Evolutionary conservation across 2,329 filamentous ascomycete genomes (phyloP).

Genomic region (Aspergillus niger): DNA sequence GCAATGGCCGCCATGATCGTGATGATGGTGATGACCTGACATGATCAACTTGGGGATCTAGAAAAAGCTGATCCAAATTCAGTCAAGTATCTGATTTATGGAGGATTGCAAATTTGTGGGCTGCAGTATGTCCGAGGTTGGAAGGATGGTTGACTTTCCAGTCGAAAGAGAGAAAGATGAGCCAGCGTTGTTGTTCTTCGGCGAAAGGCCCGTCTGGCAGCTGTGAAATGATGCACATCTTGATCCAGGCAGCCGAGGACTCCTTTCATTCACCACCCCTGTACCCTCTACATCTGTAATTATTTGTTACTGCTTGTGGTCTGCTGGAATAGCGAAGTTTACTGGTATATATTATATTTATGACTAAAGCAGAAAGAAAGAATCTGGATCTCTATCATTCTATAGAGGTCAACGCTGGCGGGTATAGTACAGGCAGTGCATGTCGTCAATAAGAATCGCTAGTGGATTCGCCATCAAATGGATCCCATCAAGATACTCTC

Average conservation of each 20-base stretch:
- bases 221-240: no score
- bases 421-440: not conserved
- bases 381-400: not conserved
- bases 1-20: conserved; percentile 47
- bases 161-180: not conserved
- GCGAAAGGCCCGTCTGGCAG: no score
- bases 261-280: no score
- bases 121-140: not conserved
- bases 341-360: not conserved
- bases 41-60: conserved; percentile 20
- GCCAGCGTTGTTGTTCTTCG: not conserved
- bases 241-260: no score
- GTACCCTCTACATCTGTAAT: no score
- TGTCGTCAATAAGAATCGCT: not conserved
- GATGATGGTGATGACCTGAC: conserved; percentile 42
- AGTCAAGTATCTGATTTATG: not conserved
- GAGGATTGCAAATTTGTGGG: no score
- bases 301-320: no score
- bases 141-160: not conserved
- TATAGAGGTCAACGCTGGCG: not conserved
- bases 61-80: not conserved
- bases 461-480: not conserved
- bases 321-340: not conserved
- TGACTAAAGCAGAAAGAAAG: not conserved
- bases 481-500: not conserved